Evolutionary conservation across 805 yeast species (phyloP).

Genomic region (Pichia manshurica): DNA sequence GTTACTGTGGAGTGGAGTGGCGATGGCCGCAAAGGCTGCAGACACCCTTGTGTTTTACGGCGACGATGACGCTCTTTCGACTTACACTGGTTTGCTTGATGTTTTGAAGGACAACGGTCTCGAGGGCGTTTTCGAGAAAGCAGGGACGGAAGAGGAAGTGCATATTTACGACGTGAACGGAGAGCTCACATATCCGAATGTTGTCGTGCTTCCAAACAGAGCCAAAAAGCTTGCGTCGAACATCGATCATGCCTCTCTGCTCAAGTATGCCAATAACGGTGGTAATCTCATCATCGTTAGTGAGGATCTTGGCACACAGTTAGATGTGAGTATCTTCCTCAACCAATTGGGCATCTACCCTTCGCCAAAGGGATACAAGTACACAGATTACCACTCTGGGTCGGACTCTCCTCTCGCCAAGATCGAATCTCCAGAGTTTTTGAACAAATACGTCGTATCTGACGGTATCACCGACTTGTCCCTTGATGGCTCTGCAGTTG

Average conservation of each 20-base stretch:
- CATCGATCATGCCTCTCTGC: conserved; percentile 43
- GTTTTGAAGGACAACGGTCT: neutral
- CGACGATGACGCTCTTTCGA: neutral
- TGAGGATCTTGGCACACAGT: conserved; percentile 46
- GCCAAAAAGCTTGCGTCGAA: conserved; percentile 36
- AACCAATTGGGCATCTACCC: conserved; percentile 81
- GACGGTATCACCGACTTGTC: conserved; percentile 13
- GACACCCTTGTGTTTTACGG: conserved; percentile 1
- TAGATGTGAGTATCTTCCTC: conserved; percentile 59
- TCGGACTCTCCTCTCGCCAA: neutral
- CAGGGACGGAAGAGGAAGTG: conserved; percentile 6
- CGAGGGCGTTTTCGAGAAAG: neutral
- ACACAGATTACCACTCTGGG: conserved; percentile 59
- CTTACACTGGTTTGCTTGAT: neutral
- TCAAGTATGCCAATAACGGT: conserved; percentile 57
- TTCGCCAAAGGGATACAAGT: conserved; percentile 63
- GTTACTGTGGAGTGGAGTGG: no score
- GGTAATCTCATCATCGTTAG: conserved; percentile 72
- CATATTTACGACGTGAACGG: conserved; percentile 36
- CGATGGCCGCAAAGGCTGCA: neutral
- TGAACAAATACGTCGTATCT: conserved; percentile 25
- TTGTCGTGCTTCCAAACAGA: conserved; percentile 55
- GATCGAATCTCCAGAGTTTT: conserved; percentile 24
- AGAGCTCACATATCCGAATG: conserved; percentile 44
- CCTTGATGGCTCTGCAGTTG: conserved; percentile 51